These are phyloP conservation scores for Balakata baccata DNA, from an alignment of 345 rosid genomes.

Conservation along the genomic window DNA sequence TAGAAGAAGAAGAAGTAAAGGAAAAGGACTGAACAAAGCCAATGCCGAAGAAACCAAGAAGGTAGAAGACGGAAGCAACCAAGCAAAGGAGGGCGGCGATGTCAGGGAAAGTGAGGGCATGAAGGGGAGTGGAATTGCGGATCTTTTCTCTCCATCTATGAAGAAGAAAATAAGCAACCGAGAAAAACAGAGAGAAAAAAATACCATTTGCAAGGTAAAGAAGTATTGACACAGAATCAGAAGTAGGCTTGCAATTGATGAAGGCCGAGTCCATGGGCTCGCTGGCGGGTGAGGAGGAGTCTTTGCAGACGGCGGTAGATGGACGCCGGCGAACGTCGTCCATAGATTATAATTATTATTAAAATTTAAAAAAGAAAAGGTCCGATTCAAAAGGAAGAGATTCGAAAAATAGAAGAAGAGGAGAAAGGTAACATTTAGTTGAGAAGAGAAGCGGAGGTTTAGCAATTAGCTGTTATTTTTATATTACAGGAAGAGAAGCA, in stretches of 20 bases:
- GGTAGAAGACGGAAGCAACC: conserved; percentile 33
- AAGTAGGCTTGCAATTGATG: conserved; percentile 28
- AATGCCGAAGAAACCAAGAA: conserved; percentile 70
- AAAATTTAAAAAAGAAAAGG: neutral
- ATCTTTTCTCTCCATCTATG: conserved; percentile 88
- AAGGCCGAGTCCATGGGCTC: neutral
- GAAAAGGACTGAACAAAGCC: conserved; percentile 70
- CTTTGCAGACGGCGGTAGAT: neutral
- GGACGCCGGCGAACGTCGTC: conserved; percentile 26
- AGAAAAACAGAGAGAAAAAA: conserved; percentile 50
- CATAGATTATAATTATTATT: conserved; percentile 11
- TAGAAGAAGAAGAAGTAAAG: conserved; percentile 21
- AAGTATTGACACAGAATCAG: conserved; percentile 73
- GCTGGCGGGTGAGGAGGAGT: neutral
- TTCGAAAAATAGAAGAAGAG: neutral
- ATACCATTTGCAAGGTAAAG: conserved; percentile 42
- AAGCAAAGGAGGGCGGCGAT: conserved; percentile 67
- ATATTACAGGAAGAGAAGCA: neutral
- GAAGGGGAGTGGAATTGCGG: conserved; percentile 79
- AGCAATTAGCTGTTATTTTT: conserved; percentile 6
- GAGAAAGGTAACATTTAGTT: neutral
- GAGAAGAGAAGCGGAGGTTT: conserved; percentile 21
- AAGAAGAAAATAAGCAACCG: conserved; percentile 50
- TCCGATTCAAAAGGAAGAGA: neutral
- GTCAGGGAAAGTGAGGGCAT: conserved; percentile 67